Evolutionary conservation across 2,329 filamentous ascomycete species (phyloP).

Genomic region (Reticulascus tulasneorum): DNA sequence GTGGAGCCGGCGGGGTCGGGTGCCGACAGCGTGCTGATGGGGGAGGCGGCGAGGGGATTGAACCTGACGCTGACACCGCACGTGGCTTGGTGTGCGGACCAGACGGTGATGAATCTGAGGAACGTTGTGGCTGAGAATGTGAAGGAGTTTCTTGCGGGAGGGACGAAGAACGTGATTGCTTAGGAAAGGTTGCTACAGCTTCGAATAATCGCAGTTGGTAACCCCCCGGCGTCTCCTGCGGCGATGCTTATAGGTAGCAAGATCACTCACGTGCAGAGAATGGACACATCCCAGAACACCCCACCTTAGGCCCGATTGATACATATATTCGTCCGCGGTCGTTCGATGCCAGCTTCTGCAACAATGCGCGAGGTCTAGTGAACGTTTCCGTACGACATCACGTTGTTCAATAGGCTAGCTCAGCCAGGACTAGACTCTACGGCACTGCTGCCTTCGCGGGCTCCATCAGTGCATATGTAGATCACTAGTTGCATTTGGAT

Average conservation of each 20-base stretch:
- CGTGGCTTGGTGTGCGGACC: conserved; percentile 15
- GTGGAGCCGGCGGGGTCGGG: conserved; percentile 18
- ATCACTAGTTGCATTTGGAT: too few species aligned
- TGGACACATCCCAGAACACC: too few species aligned
- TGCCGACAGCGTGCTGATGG: conserved; percentile 11
- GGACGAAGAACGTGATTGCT: conserved; percentile 8
- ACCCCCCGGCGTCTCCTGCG: not conserved
- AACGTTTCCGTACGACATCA: too few species aligned
- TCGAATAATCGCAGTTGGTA: too few species aligned
- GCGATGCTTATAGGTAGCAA: not conserved
- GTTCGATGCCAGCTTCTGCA: not conserved
- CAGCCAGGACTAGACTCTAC: too few species aligned
- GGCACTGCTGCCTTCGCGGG: too few species aligned
- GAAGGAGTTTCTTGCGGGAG: conserved; percentile 6
- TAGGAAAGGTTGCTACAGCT: conserved; percentile 2
- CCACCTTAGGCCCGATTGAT: too few species aligned
- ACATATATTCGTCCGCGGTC: too few species aligned
- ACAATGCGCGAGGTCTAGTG: too few species aligned
- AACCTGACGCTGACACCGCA: conserved; percentile 30
- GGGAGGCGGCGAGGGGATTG: conserved; percentile 13
- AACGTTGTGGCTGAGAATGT: conserved; percentile 13
- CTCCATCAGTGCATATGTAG: too few species aligned
- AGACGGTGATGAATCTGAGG: conserved; percentile 12
- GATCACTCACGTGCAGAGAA: too few species aligned
- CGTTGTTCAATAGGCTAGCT: too few species aligned